phyloP scores from a whole-genome alignment of 2,329 filamentous ascomycete genomes.

The Fusarium bulbicola region DNA sequence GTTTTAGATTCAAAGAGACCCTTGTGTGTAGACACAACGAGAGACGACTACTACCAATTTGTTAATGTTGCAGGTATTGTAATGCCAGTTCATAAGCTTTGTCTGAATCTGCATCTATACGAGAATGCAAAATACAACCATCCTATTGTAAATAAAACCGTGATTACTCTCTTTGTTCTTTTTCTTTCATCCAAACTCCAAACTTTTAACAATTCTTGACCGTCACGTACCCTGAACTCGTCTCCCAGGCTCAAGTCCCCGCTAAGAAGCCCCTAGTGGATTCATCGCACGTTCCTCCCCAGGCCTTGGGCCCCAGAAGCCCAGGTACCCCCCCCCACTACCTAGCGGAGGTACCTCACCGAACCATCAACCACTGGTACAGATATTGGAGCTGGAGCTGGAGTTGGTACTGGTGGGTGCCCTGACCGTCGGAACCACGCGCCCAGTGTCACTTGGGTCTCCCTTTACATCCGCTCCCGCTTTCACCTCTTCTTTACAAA shows the following conservation, averaged over 20 bases:
- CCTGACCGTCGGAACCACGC: constrained; percentile 29
- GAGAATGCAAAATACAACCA: neutral
- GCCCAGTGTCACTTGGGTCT: constrained; percentile 31
- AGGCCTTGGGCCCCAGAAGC: neutral
- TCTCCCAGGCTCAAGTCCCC: constrained; percentile 13
- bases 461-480: constrained; percentile 6
- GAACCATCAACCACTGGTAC: constrained; percentile 1
- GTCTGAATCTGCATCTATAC: neutral
- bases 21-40: neutral
- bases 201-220: neutral
- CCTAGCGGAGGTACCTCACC: constrained; percentile 10
- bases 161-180: neutral
- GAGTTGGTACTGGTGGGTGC: neutral
- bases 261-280: constrained; percentile 23
- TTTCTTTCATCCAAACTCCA: neutral
- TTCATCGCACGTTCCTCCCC: constrained; percentile 22
- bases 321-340: constrained; percentile 15
- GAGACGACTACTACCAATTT: neutral
- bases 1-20: constrained; percentile 24
- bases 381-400: neutral
- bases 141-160: neutral
- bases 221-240: constrained; percentile 21
- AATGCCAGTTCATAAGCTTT: neutral
- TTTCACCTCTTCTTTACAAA: constrained; percentile 3
- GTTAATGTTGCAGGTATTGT: neutral